phyloP scores from a whole-genome alignment of 257 asterid species.

The Fraxinus anomala region DNA sequence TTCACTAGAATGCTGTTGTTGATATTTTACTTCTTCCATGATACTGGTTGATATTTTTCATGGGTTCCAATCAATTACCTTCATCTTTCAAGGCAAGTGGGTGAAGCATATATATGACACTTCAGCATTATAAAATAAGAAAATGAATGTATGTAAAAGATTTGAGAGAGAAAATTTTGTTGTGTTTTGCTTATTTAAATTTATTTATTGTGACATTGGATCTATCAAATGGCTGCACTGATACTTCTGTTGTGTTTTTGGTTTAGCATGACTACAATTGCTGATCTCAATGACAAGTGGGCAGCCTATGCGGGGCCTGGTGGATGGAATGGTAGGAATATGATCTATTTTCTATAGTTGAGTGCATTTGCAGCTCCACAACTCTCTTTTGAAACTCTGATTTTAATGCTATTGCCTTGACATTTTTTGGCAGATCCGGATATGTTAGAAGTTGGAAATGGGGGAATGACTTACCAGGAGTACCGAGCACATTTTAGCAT shows the following conservation, averaged over 20 bases:
- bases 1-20: not conserved
- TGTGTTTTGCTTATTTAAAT: not conserved
- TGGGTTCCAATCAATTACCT: not conserved
- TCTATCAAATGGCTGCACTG: not conserved
- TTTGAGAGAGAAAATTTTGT: not conserved
- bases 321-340: slow-evolving; percentile 90
- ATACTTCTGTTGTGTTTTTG: slow-evolving; percentile 18
- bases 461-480: slow-evolving; percentile 86
- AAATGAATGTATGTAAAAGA: not conserved
- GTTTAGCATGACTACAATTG: slow-evolving; percentile 83
- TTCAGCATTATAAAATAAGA: not conserved
- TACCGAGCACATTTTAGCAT: slow-evolving; percentile 94
- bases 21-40: not conserved
- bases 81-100: not conserved
- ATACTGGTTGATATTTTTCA: not conserved
- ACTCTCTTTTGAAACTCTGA: not conserved
- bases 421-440: slow-evolving; percentile 74
- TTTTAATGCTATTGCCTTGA: slow-evolving; percentile 3
- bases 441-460: slow-evolving; percentile 98
- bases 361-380: not conserved
- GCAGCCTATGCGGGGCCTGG: slow-evolving; percentile 99
- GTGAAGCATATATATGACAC: not conserved
- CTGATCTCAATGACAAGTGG: slow-evolving; percentile 95
- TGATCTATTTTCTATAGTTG: slow-evolving; percentile 18
- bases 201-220: not conserved